These are phyloP conservation scores for Taphrina wiesneri DNA, from an alignment of 1,139 yeast genomes.

Conservation along the genomic window DNA sequence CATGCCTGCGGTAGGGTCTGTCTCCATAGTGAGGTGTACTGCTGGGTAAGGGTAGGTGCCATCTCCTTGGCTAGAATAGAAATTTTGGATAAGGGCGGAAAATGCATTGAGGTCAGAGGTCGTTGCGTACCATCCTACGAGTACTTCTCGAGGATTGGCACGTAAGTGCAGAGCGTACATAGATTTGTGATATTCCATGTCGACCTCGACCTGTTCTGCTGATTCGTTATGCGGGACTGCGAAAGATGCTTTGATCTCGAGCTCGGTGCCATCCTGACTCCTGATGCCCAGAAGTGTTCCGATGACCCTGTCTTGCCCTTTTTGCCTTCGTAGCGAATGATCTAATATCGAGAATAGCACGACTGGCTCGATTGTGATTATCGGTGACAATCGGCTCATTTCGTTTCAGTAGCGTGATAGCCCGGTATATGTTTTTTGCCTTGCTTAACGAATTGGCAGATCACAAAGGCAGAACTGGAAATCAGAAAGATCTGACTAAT, in stretches of 20 bases:
- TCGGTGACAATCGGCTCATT: conserved; percentile 27
- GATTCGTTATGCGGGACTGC: conserved; percentile 82
- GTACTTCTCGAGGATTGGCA: conserved; percentile 75
- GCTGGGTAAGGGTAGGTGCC: conserved; percentile 66
- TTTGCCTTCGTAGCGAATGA: conserved; percentile 54
- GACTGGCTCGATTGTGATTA: conserved; percentile 41
- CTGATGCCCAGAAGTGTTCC: conserved; percentile 82
- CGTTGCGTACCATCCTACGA: conserved; percentile 89
- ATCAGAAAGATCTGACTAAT: not conserved
- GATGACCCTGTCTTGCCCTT: conserved; percentile 62
- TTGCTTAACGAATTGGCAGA: too few relatives aligned
- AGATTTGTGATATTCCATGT: conserved; percentile 69
- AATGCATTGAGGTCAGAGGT: conserved; percentile 65
- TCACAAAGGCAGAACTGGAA: not conserved
- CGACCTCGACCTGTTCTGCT: conserved; percentile 67
- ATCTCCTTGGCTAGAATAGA: conserved; percentile 54
- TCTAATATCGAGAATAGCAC: conserved; percentile 66
- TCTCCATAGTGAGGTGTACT: conserved; percentile 66
- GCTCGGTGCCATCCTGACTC: conserved; percentile 80
- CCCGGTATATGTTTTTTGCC: not conserved
- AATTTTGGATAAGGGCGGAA: conserved; percentile 82
- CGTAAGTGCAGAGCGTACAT: conserved; percentile 73
- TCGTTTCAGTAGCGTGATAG: not conserved
- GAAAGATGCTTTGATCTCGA: conserved; percentile 74
- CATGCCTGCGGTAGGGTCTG: conserved; percentile 49